phyloP scores from a whole-genome alignment of 2,329 filamentous ascomycete genomes.

The Furcasterigmium furcatum region DNA sequence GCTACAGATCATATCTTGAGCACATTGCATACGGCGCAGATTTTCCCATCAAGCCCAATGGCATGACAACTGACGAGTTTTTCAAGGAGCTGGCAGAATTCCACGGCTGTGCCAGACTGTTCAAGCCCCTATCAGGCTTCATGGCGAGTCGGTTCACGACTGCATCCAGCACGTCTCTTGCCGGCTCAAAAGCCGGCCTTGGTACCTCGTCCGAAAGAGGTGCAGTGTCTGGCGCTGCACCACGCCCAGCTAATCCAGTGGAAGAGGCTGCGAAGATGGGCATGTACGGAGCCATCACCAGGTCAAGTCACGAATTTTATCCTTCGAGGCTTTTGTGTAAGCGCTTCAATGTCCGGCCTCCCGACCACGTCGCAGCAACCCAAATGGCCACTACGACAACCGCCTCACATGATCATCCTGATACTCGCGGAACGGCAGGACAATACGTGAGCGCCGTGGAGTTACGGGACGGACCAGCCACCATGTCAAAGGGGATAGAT shows the following conservation, averaged over 20 bases:
- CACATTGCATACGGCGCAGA: conserved; percentile 58
- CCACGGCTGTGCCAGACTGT: conserved; percentile 62
- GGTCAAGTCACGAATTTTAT: conserved; percentile 68
- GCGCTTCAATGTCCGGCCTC: conserved; percentile 82
- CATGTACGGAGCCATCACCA: conserved; percentile 90
- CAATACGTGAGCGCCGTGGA: too few relatives aligned
- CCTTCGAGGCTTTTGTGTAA: conserved; percentile 89
- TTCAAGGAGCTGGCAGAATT: conserved; percentile 78
- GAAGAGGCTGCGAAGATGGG: conserved; percentile 84
- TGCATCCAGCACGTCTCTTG: conserved; percentile 42
- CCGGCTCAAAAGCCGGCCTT: conserved; percentile 2
- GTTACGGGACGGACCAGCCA: too few relatives aligned
- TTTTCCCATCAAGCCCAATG: conserved; percentile 45
- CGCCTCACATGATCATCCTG: conserved; percentile 2
- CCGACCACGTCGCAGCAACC: conserved; percentile 62
- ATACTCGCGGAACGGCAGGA: too few relatives aligned
- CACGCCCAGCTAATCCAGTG: conserved; percentile 70
- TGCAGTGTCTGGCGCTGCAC: conserved; percentile 43
- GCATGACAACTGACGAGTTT: conserved; percentile 67
- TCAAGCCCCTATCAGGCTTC: conserved; percentile 85
- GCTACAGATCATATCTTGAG: conserved; percentile 82
- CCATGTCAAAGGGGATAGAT: too few relatives aligned
- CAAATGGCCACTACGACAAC: conserved; percentile 22
- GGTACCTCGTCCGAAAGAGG: conserved; percentile 16
- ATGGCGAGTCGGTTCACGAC: conserved; percentile 95